Base-by-base conservation (phyloP, 1,139 yeast species). In the Scheffersomyces illinoinensis region DNA sequence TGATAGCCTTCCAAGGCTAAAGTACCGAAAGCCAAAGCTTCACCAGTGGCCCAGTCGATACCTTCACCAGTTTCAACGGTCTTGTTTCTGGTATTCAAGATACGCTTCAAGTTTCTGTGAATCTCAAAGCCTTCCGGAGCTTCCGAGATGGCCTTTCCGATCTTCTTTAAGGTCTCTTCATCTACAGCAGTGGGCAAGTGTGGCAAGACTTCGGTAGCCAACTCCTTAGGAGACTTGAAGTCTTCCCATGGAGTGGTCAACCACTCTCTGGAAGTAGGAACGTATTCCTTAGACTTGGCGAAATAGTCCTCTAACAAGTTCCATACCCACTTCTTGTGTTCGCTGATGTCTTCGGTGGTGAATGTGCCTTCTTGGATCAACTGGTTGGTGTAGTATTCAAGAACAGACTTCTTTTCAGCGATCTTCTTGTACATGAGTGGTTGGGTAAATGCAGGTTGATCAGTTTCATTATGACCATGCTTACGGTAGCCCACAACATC, bases 41-140 rank as follows among this genome's bases (percentile, higher is more conserved):
- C 99, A 85, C 97, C 99, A 62, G 99, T 95, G 54, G 99, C 90
- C 98, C 98, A 95, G 79, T 96, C 99, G 67, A 95, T 93, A 71
- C 96, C 96, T 78, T 90, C 92, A 73, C 99, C 99, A 50, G 87
- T 77, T 66, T 91, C 96, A 64, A 91, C 86, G 55, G 97, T 77
- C 84, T 95, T 95, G 78, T 90, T 85, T 82, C 99, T 91, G 70
- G 86, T 85, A 73, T 85, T 87, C 77, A 95, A 85, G 71, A 95
- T 95, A 85, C 99, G 92, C 86, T 93, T 93, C 81, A 96, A 85
- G 83, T 95, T 96, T 78, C 93, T 89, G 85, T 96, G 99, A 60
- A 93, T 87, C 72, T 90, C 91, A 76, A 96, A 95, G 59, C 86
- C 93, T 71, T 87, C 84, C 69, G 99, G 99, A 77, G 93, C 90